Evolutionary conservation across 2,329 filamentous ascomycete species (phyloP).

Genomic region (Botrytis hyacinthi): DNA sequence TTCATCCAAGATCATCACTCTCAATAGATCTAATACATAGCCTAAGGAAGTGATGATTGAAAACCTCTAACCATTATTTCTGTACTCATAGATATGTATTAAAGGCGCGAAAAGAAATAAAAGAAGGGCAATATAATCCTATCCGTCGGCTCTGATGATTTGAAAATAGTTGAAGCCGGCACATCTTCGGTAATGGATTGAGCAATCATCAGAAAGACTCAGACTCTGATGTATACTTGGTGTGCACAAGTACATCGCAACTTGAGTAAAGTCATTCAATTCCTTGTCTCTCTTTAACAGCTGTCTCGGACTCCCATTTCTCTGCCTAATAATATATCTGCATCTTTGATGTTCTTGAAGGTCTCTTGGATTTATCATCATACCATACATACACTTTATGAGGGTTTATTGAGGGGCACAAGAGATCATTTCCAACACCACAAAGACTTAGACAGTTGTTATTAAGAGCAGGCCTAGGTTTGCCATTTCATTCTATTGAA

Average conservation of each 20-base stretch:
- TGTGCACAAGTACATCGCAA: not conserved
- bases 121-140: not conserved
- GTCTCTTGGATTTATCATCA: not conserved
- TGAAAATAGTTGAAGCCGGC: not conserved
- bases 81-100: not conserved
- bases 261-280: not conserved
- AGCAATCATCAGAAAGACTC: not conserved
- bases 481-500: not conserved
- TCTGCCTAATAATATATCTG: not conserved
- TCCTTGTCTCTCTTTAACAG: not conserved
- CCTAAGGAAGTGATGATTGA: not conserved
- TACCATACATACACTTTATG: not conserved
- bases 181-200: not conserved
- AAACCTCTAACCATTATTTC: not conserved
- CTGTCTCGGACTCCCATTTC: not conserved
- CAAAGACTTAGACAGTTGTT: not conserved
- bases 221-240: not conserved
- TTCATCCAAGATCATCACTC: not conserved
- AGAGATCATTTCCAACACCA: not conserved
- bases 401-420: not conserved
- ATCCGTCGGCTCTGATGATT: not conserved
- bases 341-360: slow-evolving; percentile 4
- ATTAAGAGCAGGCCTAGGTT: not conserved
- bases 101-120: not conserved
- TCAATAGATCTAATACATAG: not conserved